These are phyloP conservation scores for Piper betle DNA, from an alignment of 164 flowering plant genomes.

Conservation along the genomic window DNA sequence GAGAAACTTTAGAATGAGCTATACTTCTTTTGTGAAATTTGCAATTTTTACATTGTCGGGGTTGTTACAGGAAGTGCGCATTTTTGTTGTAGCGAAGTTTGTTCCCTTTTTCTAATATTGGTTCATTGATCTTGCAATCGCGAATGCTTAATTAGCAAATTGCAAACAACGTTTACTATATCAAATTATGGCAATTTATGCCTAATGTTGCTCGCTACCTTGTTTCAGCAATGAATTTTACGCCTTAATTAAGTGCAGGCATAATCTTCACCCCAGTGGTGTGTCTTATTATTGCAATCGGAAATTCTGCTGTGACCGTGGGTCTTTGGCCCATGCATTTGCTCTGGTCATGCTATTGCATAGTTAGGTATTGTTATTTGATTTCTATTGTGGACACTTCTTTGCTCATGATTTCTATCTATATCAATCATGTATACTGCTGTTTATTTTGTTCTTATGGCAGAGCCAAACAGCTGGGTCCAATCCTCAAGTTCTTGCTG, in stretches of 20 bases:
- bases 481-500: conserved; percentile 56
- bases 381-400: neutral
- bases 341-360: conserved; percentile 50
- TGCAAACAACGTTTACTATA: no score
- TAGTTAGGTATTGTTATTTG: conserved; percentile 32
- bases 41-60: no score
- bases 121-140: no score
- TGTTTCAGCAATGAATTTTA: neutral
- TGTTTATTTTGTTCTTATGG: conserved; percentile 7
- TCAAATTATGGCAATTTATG: no score
- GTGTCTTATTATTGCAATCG: conserved; percentile 58
- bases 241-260: conserved; percentile 26
- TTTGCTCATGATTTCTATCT: neutral
- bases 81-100: no score
- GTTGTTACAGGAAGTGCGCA: no score
- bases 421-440: neutral
- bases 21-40: no score
- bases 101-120: no score
- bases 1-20: no score
- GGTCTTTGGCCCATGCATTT: conserved; percentile 73
- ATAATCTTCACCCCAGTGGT: conserved; percentile 58
- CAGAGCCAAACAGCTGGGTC: conserved; percentile 71
- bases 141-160: no score
- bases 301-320: conserved; percentile 53
- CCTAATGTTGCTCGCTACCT: no score